These are phyloP conservation scores for Mesembryanthemum crystallinum DNA, from an alignment of 148 eudicot genomes.

Conservation along the genomic window DNA sequence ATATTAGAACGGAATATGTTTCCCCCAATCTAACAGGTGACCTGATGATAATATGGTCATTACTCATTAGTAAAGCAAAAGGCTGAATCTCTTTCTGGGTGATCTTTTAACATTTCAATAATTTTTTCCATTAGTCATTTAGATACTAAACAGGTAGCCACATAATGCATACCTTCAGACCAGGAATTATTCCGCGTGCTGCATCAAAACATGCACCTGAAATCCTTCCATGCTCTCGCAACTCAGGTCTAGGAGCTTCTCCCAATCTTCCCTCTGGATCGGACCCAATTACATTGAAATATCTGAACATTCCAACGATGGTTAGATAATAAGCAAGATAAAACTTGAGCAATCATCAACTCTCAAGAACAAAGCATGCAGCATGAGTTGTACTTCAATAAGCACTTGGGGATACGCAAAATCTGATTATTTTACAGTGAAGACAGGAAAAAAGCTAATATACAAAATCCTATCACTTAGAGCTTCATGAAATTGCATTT, in stretches of 20 bases:
- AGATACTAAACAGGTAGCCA: background rate
- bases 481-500: background rate
- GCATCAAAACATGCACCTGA: conserved; percentile 99
- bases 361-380: background rate
- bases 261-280: conserved; percentile 94
- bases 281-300: conserved; percentile 96
- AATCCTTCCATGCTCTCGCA: conserved; percentile 87
- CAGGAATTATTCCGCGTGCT: conserved; percentile 81
- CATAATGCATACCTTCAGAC: conserved; percentile 58
- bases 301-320: conserved; percentile 40
- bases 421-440: background rate
- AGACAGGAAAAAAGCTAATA: background rate
- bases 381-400: background rate
- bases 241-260: conserved; percentile 96
- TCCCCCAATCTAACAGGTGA: too few species aligned
- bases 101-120: background rate
- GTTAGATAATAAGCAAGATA: background rate
- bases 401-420: too few species aligned
- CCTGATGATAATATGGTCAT: too few species aligned
- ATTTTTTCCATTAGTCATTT: background rate
- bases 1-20: background rate
- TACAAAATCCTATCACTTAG: background rate
- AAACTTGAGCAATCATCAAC: conserved; percentile 15
- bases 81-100: background rate
- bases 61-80: too few species aligned